Base-by-base conservation (phyloP, 208 protist species). In the Vickermania ingenoplastis region DNA sequence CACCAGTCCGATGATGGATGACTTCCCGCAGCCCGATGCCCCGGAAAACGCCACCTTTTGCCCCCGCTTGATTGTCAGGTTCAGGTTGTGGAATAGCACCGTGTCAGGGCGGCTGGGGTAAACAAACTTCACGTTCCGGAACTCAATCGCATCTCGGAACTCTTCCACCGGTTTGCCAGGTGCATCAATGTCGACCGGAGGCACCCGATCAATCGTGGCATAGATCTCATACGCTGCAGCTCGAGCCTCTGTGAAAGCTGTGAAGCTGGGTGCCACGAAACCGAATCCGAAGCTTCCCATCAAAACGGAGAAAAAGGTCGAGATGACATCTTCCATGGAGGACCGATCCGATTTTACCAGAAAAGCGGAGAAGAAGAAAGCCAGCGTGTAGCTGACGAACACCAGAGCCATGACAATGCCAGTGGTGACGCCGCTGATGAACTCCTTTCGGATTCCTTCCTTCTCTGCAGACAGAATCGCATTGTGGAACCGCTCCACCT, bases 41-140 rank as follows among this genome's bases (percentile, higher is more conserved):
- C 85, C 85, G 29, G 84, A 84, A 56, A 92, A 83, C 41, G 88
- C 88, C 17, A 95, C 69, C 62, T 84, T 81, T 63, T 87, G 69
- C 41, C 88, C 88, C 13, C 73, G 61, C 48, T 63, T 45, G 36
- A 95, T 84, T 0, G 58, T 65, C 4, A 95, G 58, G 61, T 67
- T 81, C 41, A 95, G 73, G 41, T 92, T 64, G 28, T 50, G 51
- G 61, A 95, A 91, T 49, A 95, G 69, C 3, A 69, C 53, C 68
- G 69, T 61, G 69, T 89, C 79, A 1, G 67, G 78, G 14, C 89
- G 71, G 22, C 78, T 80, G 14, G 89, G 89, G 73, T 95, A 92
- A 14, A 76, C 41, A 67, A 95, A 95, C 25, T 55, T 51, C 11
- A 95, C 85, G 61, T 91, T 25, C 21, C 62, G 41, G 65, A 95